phyloP scores from a whole-genome alignment of 75 land plant genomes.

The Pinus taeda region DNA sequence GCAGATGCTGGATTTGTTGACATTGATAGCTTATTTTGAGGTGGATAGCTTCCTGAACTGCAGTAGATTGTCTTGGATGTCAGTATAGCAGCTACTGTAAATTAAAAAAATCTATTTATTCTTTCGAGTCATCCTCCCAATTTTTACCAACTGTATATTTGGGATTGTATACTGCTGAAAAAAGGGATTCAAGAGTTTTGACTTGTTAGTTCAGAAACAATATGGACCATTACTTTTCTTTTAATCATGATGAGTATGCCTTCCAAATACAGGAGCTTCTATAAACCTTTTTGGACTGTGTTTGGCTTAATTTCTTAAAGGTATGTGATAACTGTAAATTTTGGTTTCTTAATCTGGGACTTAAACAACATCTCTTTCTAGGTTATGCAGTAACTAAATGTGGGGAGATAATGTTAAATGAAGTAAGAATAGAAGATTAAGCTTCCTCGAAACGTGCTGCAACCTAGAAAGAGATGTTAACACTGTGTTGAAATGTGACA shows the following conservation, averaged over 20 bases:
- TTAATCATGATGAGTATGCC: not conserved
- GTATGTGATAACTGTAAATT: no score
- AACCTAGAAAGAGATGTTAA: no score
- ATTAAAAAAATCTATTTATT: slow-evolving; percentile 5
- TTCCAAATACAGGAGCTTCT: no score
- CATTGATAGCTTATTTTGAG: not conserved
- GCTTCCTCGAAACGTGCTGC: no score
- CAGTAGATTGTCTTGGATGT: not conserved
- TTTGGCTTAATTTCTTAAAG: no score
- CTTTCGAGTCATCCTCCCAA: slow-evolving; percentile 5
- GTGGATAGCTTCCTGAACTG: not conserved
- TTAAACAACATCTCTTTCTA: no score
- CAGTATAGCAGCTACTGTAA: slow-evolving; percentile 4
- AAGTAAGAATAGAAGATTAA: no score
- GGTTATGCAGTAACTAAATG: no score
- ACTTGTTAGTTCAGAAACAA: slow-evolving; percentile 6
- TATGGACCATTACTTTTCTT: not conserved
- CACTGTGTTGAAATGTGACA: no score
- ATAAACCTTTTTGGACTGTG: no score
- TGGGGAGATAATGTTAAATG: no score
- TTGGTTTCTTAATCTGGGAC: no score
- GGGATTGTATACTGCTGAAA: not conserved
- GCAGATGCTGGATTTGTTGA: slow-evolving; percentile 3
- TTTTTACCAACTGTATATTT: slow-evolving; percentile 5
- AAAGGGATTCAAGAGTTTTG: slow-evolving; percentile 7